Percentiles rank a stretch among this genome's conserved stretches.
These are phyloP conservation scores for Quercus mongolica DNA, from an alignment of 306 rosid species.

Conservation along the genomic window DNA sequence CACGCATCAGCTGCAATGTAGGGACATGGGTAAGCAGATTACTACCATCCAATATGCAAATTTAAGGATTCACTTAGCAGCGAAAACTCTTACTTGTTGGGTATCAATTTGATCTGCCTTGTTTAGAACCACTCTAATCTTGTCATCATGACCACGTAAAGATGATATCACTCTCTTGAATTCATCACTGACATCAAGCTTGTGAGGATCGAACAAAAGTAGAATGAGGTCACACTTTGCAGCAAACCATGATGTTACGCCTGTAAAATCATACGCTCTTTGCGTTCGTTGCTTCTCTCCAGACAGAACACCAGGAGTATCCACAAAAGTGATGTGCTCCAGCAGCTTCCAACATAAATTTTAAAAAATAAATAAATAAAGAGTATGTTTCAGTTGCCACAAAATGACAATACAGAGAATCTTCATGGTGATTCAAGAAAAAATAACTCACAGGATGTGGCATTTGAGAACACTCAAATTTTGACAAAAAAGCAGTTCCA, in stretches of 20 bases:
- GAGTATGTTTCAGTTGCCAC: conserved; percentile 11
- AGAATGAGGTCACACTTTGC: conserved; percentile 85
- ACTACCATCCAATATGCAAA: background rate
- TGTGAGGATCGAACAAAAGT: conserved; percentile 94
- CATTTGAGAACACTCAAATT: conserved; percentile 96
- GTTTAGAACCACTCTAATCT: conserved; percentile 87
- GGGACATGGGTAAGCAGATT: background rate
- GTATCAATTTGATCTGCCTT: conserved; percentile 95
- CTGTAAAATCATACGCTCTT: conserved; percentile 82
- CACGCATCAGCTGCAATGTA: conserved; percentile 78
- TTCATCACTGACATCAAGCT: conserved; percentile 95
- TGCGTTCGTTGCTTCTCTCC: conserved; percentile 97
- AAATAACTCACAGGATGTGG: conserved; percentile 75
- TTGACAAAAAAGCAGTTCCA: conserved; percentile 89
- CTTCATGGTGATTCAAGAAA: background rate
- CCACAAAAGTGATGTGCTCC: conserved; percentile 90
- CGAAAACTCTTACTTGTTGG: conserved; percentile 62
- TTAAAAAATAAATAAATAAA: background rate
- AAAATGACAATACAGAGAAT: background rate
- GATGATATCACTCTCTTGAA: conserved; percentile 94
- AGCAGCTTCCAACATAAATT: conserved; percentile 45
- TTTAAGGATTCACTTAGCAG: background rate
- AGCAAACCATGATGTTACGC: conserved; percentile 99
- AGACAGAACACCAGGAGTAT: conserved; percentile 94
- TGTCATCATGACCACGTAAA: conserved; percentile 83